Evolutionary conservation across 768 basidiomycete species (phyloP).

Genomic region (Trametes villosa): DNA sequence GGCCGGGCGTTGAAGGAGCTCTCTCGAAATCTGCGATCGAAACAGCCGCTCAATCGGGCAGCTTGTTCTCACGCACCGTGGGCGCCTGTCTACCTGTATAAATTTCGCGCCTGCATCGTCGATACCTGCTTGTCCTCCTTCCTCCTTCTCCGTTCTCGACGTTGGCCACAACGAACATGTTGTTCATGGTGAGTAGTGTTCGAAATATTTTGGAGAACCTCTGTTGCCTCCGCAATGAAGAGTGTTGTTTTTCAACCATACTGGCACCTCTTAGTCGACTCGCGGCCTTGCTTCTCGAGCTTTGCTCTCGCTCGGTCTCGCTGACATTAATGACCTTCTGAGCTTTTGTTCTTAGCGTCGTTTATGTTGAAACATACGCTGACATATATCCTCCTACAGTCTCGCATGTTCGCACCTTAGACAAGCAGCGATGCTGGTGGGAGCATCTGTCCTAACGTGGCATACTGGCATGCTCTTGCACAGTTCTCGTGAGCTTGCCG

Average conservation of each 20-base stretch:
- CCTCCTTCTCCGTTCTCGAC: conserved; percentile 2
- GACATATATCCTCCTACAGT: not conserved
- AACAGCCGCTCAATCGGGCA: not conserved
- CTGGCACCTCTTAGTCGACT: conserved; percentile 95
- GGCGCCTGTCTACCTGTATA: not conserved
- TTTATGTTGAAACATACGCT: not conserved
- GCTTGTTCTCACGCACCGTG: not conserved
- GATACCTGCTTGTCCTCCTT: not conserved
- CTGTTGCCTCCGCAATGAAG: conserved; percentile 56
- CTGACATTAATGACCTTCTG: conserved; percentile 79
- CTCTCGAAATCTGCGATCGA: conserved; percentile 15
- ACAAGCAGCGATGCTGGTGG: too few species aligned
- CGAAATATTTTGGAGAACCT: conserved; percentile 25
- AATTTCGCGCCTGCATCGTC: conserved; percentile 6
- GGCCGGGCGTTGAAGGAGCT: conserved; percentile 5
- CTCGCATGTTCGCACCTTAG: too few species aligned
- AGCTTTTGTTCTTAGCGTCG: conserved; percentile 31
- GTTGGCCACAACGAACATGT: too few species aligned
- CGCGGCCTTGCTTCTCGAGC: conserved; percentile 46
- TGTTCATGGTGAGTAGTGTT: conserved; percentile 25
- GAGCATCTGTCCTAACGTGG: too few species aligned
- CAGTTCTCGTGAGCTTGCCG: too few species aligned
- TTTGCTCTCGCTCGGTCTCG: conserved; percentile 50
- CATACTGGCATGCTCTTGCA: too few species aligned
- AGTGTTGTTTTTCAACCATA: conserved; percentile 76